phyloP scores from a whole-genome alignment of 164 flowering plant genomes.

The Stephania cephalantha region DNA sequence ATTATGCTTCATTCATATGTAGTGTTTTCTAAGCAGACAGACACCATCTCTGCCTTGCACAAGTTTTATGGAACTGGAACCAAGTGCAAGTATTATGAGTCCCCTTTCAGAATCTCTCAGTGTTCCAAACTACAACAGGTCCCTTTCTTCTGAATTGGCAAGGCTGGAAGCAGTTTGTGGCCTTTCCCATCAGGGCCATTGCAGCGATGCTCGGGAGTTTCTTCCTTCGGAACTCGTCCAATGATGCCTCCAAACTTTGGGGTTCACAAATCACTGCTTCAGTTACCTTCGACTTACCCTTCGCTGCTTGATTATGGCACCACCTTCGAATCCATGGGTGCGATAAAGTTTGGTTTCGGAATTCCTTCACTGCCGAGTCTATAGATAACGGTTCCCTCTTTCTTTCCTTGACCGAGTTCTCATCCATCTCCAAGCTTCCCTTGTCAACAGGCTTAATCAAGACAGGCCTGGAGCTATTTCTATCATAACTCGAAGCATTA shows the following conservation, averaged over 20 bases:
- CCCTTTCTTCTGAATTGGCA: conserved; percentile 56
- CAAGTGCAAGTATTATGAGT: background rate
- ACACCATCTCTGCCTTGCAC: background rate
- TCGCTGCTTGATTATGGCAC: conserved; percentile 26
- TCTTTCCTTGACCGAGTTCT: conserved; percentile 4
- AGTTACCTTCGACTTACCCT: conserved; percentile 18
- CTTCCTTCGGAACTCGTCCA: conserved; percentile 39
- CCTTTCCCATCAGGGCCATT: conserved; percentile 89
- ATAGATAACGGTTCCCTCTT: conserved; percentile 21
- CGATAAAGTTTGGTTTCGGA: conserved; percentile 25
- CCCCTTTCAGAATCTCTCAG: conserved; percentile 16
- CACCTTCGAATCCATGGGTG: conserved; percentile 79
- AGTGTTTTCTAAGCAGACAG: background rate
- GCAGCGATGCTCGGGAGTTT: conserved; percentile 82
- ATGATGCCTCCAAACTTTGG: conserved; percentile 25
- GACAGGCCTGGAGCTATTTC: conserved; percentile 24
- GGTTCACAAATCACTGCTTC: conserved; percentile 36
- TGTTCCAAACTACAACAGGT: conserved; percentile 59
- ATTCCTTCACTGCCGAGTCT: conserved; percentile 18
- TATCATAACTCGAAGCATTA: conserved; percentile 24
- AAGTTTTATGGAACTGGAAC: background rate
- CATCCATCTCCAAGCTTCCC: conserved; percentile 20
- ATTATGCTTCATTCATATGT: background rate
- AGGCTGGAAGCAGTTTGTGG: conserved; percentile 47
- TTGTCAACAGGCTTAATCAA: conserved; percentile 18